Percentiles rank a stretch among this genome's conserved stretches.
These are phyloP conservation scores for Ceriops zippeliana DNA, from an alignment of 345 rosid genomes.

Conservation along the genomic window DNA sequence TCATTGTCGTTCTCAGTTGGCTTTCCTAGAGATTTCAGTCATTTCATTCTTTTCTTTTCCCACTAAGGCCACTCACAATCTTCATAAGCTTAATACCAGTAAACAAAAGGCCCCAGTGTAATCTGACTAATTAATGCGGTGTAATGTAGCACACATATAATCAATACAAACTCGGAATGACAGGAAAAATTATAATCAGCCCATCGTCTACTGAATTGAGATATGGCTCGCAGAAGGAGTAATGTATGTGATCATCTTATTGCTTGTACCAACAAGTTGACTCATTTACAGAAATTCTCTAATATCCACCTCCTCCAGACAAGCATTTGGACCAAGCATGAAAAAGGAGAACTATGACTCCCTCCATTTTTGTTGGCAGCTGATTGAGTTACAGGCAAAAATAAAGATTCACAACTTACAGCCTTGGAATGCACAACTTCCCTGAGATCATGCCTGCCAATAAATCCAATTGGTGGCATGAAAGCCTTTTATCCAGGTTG, in stretches of 20 bases:
- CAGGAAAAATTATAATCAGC: no score
- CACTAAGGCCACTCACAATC: no score
- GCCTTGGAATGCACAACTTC: constrained; percentile 2
- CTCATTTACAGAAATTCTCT: constrained; percentile 5
- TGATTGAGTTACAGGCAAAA: not conserved
- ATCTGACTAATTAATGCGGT: no score
- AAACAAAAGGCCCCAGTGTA: no score
- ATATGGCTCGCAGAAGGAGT: no score
- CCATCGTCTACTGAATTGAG: no score
- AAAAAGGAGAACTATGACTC: not conserved
- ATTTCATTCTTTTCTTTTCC: no score
- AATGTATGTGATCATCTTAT: not conserved
- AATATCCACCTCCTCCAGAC: not conserved
- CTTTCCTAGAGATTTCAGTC: no score
- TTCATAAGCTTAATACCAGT: no score
- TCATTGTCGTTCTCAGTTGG: no score
- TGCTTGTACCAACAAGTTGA: not conserved
- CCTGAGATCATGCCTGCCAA: not conserved
- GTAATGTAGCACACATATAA: no score
- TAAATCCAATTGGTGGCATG: not conserved
- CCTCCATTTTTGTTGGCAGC: not conserved
- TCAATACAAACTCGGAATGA: no score
- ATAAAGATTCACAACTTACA: constrained; percentile 5
- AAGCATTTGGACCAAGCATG: not conserved
- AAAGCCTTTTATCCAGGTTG: not conserved